Evolutionary conservation across 1,284 basidiomycete species (phyloP).

Genomic region (Papiliotrema fonsecae): DNA sequence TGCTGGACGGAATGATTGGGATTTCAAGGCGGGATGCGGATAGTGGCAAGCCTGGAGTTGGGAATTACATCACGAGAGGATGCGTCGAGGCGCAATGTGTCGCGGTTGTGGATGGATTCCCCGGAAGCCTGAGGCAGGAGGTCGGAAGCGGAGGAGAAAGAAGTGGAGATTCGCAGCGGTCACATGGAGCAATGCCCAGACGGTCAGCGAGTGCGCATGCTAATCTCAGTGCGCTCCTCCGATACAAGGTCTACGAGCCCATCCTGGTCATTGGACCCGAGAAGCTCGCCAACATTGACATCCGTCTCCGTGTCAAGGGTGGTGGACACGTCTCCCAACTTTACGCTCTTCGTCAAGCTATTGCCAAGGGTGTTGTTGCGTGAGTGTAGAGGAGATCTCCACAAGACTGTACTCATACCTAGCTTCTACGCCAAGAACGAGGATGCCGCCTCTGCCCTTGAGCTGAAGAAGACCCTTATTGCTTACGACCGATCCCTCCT

Average conservation of each 20-base stretch:
- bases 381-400: slow-evolving; percentile 47
- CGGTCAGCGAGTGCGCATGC: slow-evolving; percentile 12
- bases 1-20: no score
- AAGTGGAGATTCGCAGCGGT: no score
- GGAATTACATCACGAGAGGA: background rate
- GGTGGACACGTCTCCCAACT: slow-evolving; percentile 99
- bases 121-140: no score
- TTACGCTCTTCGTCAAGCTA: slow-evolving; percentile 98
- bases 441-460: slow-evolving; percentile 94
- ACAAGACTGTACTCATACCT: slow-evolving; percentile 2
- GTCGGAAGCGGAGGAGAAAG: no score
- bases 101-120: no score
- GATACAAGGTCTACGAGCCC: slow-evolving; percentile 98
- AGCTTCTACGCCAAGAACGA: slow-evolving; percentile 93
- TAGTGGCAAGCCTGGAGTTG: background rate
- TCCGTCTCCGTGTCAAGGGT: slow-evolving; percentile 97
- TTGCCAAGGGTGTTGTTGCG: slow-evolving; percentile 95
- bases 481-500: slow-evolving; percentile 91
- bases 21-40: background rate
- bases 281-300: slow-evolving; percentile 78
- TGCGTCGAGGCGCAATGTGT: background rate
- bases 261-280: slow-evolving; percentile 85
- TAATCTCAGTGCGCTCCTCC: slow-evolving; percentile 66
- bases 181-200: no score
- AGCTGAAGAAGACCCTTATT: slow-evolving; percentile 93